Evolutionary conservation across 352 stramenopile species (phyloP), one percentile per base, ranked within the genome.

Genomic region (Thalassiosira exigua): DNA sequence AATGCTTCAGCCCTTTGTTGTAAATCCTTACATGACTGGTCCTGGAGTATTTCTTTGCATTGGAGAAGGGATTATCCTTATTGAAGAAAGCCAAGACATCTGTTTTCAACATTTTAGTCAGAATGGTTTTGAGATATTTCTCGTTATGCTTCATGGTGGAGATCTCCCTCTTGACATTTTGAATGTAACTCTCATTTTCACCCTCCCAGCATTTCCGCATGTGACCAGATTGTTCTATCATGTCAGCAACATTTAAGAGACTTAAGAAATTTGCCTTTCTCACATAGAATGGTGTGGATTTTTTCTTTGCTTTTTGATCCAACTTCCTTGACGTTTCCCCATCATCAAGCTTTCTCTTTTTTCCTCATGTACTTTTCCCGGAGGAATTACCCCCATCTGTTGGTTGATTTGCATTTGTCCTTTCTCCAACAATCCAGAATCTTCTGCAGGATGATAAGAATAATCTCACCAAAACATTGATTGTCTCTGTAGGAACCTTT

Each of bases 111-210:
- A 66, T 50, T 52, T 52, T 66, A 19, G 4, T 44, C 27, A 52
- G 30, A 27, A 66, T 66, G 12, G 57, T 52, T 3, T 51, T 19
- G 5, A 66, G 26, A 66, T 11, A 66, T 26, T 3, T 4, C 11
- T 66, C 26, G 33, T 4, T 66, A 26, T 66, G 57, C 12, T 26
- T 12, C 57, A 66, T 52, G 17, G 27, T 66, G n/a, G 27, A 21
- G 0, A 66, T 14, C 57, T 66, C 30, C 26, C 57, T 51, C 57
- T 66, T 66, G 14, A 66, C 19, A 66, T 66, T 52, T 66, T 66
- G 29, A 22, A 66, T 66, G 57, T 52, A 66, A 26, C 57, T 66
- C 30, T 66, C 57, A 19, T 51, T 44, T 19, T 51, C 57, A 66
- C 57, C 33, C 30, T 52, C 27, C 57, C 30, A 66, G 14, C 5